Conservation (phyloP, 208 protist genomes). For the Acanthamoeba royreba region DNA sequence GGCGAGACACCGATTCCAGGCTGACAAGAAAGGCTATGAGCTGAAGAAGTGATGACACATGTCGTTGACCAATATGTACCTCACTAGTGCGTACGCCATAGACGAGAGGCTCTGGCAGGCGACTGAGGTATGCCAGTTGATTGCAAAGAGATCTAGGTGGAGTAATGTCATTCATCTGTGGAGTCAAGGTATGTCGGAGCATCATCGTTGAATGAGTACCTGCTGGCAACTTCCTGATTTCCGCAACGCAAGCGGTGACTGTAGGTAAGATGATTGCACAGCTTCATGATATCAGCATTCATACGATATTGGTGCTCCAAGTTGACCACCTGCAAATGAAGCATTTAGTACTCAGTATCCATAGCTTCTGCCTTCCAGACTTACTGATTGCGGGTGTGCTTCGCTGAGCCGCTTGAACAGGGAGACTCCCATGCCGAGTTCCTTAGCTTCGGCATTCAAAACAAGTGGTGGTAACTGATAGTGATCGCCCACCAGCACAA, state of each 20-base stretch:
- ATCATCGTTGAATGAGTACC: too few relatives aligned
- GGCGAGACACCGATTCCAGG: too few relatives aligned
- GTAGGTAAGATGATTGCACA: constrained; percentile 80
- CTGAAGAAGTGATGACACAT: background rate
- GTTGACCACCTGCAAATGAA: background rate
- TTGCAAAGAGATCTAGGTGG: background rate
- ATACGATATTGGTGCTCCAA: constrained; percentile 82
- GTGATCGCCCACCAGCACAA: constrained; percentile 71
- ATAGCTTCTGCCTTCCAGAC: background rate
- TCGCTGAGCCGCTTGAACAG: constrained; percentile 75
- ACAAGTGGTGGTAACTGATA: constrained; percentile 78
- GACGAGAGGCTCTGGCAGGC: background rate
- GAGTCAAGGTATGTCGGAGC: too few relatives aligned
- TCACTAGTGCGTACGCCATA: background rate
- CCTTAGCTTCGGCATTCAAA: constrained; percentile 56
- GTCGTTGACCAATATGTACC: background rate
- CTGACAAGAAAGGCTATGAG: background rate
- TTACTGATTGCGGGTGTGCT: constrained; percentile 61
- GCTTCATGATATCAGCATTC: constrained; percentile 76
- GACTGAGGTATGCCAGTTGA: background rate
- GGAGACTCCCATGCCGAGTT: constrained; percentile 62
- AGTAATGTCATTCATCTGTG: background rate
- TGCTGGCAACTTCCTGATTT: background rate
- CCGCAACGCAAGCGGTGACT: constrained; percentile 63
- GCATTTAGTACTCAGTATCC: background rate